Evolutionary conservation across 306 rosid genomes (phyloP).

Genomic region (Glycyrrhiza uralensis): DNA sequence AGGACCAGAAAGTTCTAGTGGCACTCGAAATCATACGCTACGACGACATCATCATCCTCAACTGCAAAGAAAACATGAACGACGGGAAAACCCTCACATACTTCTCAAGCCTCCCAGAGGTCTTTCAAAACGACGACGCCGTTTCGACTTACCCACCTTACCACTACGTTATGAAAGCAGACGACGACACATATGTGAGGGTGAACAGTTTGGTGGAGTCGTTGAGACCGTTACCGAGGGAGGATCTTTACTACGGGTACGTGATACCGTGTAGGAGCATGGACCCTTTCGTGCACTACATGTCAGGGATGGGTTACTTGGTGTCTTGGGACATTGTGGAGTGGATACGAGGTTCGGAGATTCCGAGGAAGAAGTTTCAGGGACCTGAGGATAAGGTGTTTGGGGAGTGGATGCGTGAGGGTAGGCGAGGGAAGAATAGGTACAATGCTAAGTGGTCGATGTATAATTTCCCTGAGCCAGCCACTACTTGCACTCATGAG

Average conservation of each 20-base stretch:
- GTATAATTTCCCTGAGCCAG: constrained; percentile 81
- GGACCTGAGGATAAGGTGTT: constrained; percentile 80
- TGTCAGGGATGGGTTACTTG: constrained; percentile 93
- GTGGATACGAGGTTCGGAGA: constrained; percentile 66
- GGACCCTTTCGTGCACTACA: constrained; percentile 75
- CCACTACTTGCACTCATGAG: constrained; percentile 61
- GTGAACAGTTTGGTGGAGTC: constrained; percentile 57
- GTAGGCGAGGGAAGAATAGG: constrained; percentile 55
- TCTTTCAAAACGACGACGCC: constrained; percentile 46
- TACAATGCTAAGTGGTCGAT: constrained; percentile 84
- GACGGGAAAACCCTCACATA: constrained; percentile 71
- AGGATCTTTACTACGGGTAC: constrained; percentile 77
- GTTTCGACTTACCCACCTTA: constrained; percentile 57
- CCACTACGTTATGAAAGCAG: constrained; percentile 81
- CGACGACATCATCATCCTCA: constrained; percentile 72
- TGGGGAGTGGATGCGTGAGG: constrained; percentile 70
- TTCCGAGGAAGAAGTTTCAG: constrained; percentile 55
- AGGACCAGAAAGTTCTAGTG: constrained; percentile 63
- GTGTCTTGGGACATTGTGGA: constrained; percentile 86
- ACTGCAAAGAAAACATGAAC: constrained; percentile 88
- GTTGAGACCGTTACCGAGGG: constrained; percentile 53
- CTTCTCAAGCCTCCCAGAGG: constrained; percentile 66
- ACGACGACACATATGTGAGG: constrained; percentile 67
- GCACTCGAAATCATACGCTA: constrained; percentile 72
- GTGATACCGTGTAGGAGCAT: constrained; percentile 86